These are phyloP conservation scores for Houttuynia cordata DNA, from an alignment of 164 flowering plant species.

Conservation along the genomic window DNA sequence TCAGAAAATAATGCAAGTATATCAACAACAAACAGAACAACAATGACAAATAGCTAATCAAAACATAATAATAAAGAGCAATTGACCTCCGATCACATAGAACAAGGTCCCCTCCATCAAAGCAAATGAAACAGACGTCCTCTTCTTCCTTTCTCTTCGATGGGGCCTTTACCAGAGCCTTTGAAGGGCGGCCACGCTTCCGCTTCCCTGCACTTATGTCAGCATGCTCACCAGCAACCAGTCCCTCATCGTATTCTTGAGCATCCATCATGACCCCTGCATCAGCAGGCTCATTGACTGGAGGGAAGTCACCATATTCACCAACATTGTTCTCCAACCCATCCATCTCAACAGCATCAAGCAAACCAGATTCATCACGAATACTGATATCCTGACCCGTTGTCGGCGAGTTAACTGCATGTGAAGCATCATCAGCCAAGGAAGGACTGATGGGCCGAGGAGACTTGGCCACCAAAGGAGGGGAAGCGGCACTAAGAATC, in stretches of 20 bases:
- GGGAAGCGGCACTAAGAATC: too few species aligned
- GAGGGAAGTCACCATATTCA: neutral
- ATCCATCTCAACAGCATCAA: neutral
- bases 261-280: neutral
- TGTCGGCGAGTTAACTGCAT: neutral
- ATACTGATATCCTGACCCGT: neutral
- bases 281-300: neutral
- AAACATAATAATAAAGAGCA: neutral
- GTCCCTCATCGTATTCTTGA: neutral
- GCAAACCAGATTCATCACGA: neutral
- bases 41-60: neutral
- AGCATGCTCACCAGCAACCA: neutral
- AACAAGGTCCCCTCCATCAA: slow-evolving; percentile 93
- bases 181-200: slow-evolving; percentile 60
- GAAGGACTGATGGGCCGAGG: neutral
- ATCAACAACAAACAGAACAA: neutral
- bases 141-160: slow-evolving; percentile 44
- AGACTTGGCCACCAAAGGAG: too few species aligned
- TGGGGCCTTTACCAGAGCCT: slow-evolving; percentile 14
- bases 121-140: slow-evolving; percentile 89
- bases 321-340: neutral
- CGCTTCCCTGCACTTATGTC: slow-evolving; percentile 23
- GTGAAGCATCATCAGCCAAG: neutral
- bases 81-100: slow-evolving; percentile 86
- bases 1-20: neutral